A percentile compares a stretch with the other conserved stretches of the same genome.
Evolutionary conservation across 495 filamentous ascomycete genomes (phyloP).

Genomic region (Neurospora hispaniola): DNA sequence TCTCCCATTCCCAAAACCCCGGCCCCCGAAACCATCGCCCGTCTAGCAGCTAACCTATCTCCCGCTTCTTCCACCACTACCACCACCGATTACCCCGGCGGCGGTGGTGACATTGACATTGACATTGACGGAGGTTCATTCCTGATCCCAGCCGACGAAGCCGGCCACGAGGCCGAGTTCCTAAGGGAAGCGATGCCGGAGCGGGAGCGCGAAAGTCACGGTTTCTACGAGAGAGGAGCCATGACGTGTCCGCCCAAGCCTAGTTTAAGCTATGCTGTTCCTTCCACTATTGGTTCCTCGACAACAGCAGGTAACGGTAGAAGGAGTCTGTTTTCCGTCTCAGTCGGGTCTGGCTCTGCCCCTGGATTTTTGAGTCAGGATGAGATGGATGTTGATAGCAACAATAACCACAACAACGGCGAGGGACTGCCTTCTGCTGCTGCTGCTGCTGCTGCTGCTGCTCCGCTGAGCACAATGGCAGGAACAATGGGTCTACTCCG

Average conservation of each 20-base stretch:
- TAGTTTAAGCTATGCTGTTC: not conserved
- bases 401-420: constrained; percentile 3
- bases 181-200: constrained; percentile 46
- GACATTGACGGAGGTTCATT: not conserved
- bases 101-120: not conserved
- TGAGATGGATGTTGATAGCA: not conserved
- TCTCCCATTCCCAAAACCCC: constrained; percentile 45
- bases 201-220: constrained; percentile 38
- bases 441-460: no score
- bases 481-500: constrained; percentile 16
- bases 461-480: not conserved
- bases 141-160: constrained; percentile 2
- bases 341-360: not conserved
- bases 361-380: not conserved
- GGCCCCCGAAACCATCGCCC: constrained; percentile 36
- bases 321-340: not conserved
- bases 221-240: not conserved
- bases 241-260: constrained; percentile 62
- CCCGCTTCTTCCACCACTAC: constrained; percentile 20
- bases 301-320: no score
- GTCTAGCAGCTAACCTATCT: constrained; percentile 30
- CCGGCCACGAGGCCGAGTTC: constrained; percentile 7
- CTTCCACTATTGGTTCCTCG: not conserved
- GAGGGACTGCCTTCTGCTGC: not conserved
- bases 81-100: not conserved